These are phyloP conservation scores for Saprolegnia parasitica DNA, from an alignment of 352 stramenopile genomes.

Conservation along the genomic window DNA sequence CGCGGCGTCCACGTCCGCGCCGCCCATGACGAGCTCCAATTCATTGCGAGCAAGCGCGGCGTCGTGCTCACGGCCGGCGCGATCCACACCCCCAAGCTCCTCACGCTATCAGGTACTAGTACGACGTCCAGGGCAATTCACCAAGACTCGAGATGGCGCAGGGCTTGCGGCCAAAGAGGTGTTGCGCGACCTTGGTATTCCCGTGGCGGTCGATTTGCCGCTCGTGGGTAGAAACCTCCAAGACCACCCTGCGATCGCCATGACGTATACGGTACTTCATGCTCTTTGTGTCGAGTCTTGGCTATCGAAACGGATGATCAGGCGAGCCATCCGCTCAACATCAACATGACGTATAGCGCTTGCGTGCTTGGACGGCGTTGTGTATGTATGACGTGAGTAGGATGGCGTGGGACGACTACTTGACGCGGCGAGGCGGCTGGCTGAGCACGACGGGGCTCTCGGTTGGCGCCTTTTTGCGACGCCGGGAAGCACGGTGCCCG, in stretches of 20 bases:
- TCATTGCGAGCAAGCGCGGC: slow-evolving; percentile 12
- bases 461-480: slow-evolving; percentile 70
- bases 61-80: slow-evolving; percentile 73
- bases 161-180: slow-evolving; percentile 43
- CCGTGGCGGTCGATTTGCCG: slow-evolving; percentile 58
- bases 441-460: slow-evolving; percentile 67
- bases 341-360: slow-evolving; percentile 42
- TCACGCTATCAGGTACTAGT: slow-evolving; percentile 60
- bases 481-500: slow-evolving; percentile 56
- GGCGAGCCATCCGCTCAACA: slow-evolving; percentile 19
- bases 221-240: slow-evolving; percentile 86
- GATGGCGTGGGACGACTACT: slow-evolving; percentile 45
- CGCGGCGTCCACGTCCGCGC: slow-evolving; percentile 43
- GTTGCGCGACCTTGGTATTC: slow-evolving; percentile 45
- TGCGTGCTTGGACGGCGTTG: background rate
- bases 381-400: slow-evolving; percentile 28
- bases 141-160: background rate
- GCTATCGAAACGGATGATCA: background rate
- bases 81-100: slow-evolving; percentile 82
- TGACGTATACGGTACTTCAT: slow-evolving; percentile 55
- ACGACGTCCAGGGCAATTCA: too few species aligned
- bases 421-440: slow-evolving; percentile 41
- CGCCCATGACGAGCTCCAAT: background rate
- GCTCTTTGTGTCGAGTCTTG: too few species aligned
- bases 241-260: slow-evolving; percentile 77